Percentiles rank a stretch among this genome's conserved stretches.
These are phyloP conservation scores for Lactarius sanguifluus DNA, from an alignment of 768 basidiomycete species.

Conservation along the genomic window DNA sequence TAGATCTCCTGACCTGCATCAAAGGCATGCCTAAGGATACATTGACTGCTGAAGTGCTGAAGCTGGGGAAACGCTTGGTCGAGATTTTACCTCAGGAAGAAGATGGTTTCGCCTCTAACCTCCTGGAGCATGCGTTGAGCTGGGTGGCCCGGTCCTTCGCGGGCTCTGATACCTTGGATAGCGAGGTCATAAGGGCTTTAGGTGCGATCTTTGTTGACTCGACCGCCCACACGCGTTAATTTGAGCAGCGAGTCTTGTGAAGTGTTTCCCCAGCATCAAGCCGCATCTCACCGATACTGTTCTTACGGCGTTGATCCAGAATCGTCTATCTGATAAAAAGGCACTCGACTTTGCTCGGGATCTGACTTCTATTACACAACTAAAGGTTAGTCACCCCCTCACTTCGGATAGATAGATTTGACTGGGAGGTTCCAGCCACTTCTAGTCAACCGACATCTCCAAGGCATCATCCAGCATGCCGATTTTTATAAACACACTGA, in stretches of 20 bases:
- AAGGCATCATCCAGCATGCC: conserved; percentile 70
- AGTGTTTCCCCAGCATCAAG: conserved; percentile 37
- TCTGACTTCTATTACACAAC: conserved; percentile 32
- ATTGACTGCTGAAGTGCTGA: conserved; percentile 6
- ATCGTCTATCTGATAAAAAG: conserved; percentile 46
- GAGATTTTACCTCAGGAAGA: conserved; percentile 14
- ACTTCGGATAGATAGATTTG: not conserved
- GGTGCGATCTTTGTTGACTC: conserved; percentile 6
- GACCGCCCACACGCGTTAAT: not conserved
- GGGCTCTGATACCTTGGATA: conserved; percentile 7
- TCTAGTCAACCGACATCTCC: conserved; percentile 71
- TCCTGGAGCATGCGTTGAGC: conserved; percentile 8
- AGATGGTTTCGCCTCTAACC: conserved; percentile 7
- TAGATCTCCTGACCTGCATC: conserved; percentile 16
- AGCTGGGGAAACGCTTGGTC: conserved; percentile 10
- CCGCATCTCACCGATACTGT: conserved; percentile 69
- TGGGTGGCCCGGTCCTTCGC: conserved; percentile 23
- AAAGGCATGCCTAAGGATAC: conserved; percentile 13
- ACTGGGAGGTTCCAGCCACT: conserved; percentile 48
- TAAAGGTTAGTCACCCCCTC: conserved; percentile 56
- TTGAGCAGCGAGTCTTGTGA: conserved; percentile 23
- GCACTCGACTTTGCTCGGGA: conserved; percentile 35
- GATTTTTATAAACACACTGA: conserved; percentile 54
- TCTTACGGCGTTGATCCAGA: conserved; percentile 60
- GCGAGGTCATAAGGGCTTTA: conserved; percentile 8